Evolutionary conservation across 1,139 yeast species (phyloP), one percentile per base, ranked within the genome.

Genomic region (Saccharomyces hybrid): DNA sequence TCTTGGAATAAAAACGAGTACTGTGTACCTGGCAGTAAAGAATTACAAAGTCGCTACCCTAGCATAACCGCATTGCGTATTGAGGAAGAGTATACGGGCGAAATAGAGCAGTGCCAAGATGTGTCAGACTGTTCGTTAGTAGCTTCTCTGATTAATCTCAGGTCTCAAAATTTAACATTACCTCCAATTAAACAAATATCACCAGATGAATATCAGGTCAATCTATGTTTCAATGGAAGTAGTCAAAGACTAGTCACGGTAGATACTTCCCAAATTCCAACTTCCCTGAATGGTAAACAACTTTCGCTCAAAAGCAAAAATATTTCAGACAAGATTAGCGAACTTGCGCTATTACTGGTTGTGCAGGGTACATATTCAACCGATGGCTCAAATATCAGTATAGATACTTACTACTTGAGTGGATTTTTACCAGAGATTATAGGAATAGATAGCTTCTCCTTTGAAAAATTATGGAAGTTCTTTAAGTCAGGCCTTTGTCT

Each of bases 51-150:
- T 13, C 38, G 32, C 48, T 71, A 44, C 59, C 61, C 55, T 49
- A n/a, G 51, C 65, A 51, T 61, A 20, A 2, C 47, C 54, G 20
- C 55, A 47, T 44, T 64, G 63, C 47, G 68, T 72, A 74, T 31
- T 26, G 52, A 28, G 60, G 25, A 31, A 57, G 68, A 53, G 2
- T 59, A 69, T 55, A 54, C 53, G 47, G 72, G 44, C 25, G 44
- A 63, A 4, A 66, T 63, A 9, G 56, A 64, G 23, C 68, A 73
- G 48, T 63, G 76, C 63, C 88, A 83, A 63, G 88, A 83, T 60
- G 70, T 86, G 20, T 77, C 81, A n/a, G 85, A 88, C 65, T 88
- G 96, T 67, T 86, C 95, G 0, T 80, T 88, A 61, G 88, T 88
- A 2, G 84, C 89, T 3, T 77, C 89, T 0, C 66, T 86, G 42